Evolutionary conservation across 306 rosid genomes (phyloP).

Genomic region (Rosa chinensis): DNA sequence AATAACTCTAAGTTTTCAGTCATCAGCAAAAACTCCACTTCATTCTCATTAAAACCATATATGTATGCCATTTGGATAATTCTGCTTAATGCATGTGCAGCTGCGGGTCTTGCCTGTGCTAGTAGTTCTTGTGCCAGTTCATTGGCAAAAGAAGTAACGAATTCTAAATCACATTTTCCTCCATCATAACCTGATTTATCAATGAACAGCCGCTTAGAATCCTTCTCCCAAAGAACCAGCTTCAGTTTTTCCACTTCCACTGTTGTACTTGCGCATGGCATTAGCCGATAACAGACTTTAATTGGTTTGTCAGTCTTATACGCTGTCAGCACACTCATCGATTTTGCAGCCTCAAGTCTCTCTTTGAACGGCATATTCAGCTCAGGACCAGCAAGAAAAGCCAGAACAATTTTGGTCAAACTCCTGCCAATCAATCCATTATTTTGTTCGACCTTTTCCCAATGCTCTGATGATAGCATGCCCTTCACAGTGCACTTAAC

Average conservation of each 20-base stretch:
- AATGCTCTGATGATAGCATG: neutral
- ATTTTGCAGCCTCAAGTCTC: conserved; percentile 15
- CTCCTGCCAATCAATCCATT: conserved; percentile 14
- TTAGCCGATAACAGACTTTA: conserved; percentile 3
- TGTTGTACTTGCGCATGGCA: neutral
- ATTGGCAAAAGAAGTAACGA: conserved; percentile 24
- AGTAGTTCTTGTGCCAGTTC: conserved; percentile 14
- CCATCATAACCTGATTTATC: neutral
- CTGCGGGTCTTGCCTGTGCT: neutral
- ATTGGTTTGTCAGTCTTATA: conserved; percentile 17
- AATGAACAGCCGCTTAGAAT: conserved; percentile 5
- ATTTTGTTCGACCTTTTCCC: neutral
- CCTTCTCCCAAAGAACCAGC: conserved; percentile 26
- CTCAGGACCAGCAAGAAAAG: conserved; percentile 18
- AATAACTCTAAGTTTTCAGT: conserved; percentile 14
- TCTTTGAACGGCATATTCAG: conserved; percentile 8
- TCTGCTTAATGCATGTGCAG: conserved; percentile 10
- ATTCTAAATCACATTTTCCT: conserved; percentile 4
- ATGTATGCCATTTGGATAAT: conserved; percentile 8
- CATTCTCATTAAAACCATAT: neutral
- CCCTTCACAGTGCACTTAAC: conserved; percentile 11
- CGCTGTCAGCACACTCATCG: neutral
- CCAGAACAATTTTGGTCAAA: conserved; percentile 17
- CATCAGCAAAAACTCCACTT: conserved; percentile 23
- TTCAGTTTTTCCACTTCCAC: conserved; percentile 14